phyloP scores from a whole-genome alignment of 768 basidiomycete genomes.

The Cyathus striatus region DNA sequence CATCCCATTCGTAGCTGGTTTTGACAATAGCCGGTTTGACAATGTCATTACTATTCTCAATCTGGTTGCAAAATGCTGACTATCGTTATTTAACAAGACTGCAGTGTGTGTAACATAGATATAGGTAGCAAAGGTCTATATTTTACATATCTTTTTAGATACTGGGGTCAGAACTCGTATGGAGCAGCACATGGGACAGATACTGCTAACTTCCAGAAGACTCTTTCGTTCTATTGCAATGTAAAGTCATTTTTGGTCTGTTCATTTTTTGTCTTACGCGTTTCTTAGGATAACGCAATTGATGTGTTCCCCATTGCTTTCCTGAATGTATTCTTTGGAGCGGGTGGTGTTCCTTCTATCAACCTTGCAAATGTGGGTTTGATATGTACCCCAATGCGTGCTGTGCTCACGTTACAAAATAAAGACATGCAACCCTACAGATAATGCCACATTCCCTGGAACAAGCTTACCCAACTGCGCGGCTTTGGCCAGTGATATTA shows the following conservation, averaged over 20 bases:
- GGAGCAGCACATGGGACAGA: slow-evolving; percentile 48
- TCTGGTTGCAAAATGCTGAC: too few species aligned
- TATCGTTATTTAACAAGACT: too few species aligned
- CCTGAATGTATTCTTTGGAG: slow-evolving; percentile 58
- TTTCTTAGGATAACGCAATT: slow-evolving; percentile 63
- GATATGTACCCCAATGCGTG: neutral
- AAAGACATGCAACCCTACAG: slow-evolving; percentile 58
- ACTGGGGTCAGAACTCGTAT: slow-evolving; percentile 76
- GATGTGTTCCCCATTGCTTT: slow-evolving; percentile 72
- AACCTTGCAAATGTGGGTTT: slow-evolving; percentile 61
- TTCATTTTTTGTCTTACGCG: slow-evolving; percentile 3
- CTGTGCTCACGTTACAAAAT: neutral
- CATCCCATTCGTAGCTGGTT: slow-evolving; percentile 26
- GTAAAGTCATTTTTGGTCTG: slow-evolving; percentile 20
- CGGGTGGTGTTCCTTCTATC: slow-evolving; percentile 56
- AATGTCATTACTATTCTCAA: too few species aligned
- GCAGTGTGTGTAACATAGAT: too few species aligned
- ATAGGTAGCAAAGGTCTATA: too few species aligned
- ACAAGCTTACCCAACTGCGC: slow-evolving; percentile 59
- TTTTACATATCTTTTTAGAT: slow-evolving; percentile 29
- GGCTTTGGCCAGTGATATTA: slow-evolving; percentile 55
- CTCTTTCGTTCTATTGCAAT: slow-evolving; percentile 60
- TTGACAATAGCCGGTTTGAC: slow-evolving; percentile 55
- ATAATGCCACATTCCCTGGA: slow-evolving; percentile 55
- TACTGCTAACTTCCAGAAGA: slow-evolving; percentile 53